phyloP scores from a whole-genome alignment of 2,329 filamentous ascomycete species.

The Fusarium dlaminii region DNA sequence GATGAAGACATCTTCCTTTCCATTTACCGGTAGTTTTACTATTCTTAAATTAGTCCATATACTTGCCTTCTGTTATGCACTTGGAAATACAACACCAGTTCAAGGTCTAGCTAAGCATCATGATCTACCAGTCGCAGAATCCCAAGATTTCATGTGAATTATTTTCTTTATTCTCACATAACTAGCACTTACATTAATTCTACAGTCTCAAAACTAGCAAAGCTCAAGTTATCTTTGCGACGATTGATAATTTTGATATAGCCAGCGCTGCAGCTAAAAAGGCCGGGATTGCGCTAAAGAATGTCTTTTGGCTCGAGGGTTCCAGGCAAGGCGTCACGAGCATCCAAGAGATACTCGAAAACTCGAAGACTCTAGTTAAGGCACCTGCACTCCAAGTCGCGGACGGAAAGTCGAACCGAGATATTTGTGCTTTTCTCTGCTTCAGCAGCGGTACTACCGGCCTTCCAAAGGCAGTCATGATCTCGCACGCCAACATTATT shows the following conservation, averaged over 20 bases:
- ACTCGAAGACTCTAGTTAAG: background rate
- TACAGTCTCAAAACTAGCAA: background rate
- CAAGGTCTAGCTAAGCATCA: background rate
- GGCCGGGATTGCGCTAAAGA: background rate
- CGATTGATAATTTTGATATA: background rate
- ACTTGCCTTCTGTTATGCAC: background rate
- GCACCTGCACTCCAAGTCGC: background rate
- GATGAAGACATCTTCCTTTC: background rate
- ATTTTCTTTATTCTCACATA: accelerated
- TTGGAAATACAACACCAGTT: accelerated
- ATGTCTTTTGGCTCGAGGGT: conserved; percentile 3
- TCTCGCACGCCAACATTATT: conserved; percentile 37
- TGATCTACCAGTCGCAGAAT: background rate
- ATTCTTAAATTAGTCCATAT: background rate
- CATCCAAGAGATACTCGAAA: background rate
- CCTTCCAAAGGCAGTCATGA: conserved; percentile 36
- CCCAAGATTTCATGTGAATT: background rate
- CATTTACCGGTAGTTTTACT: background rate
- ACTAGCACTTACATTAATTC: background rate
- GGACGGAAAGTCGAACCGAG: background rate
- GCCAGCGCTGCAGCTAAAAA: background rate
- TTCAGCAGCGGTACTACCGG: conserved; percentile 40
- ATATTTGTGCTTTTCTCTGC: conserved; percentile 27
- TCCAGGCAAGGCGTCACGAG: background rate
- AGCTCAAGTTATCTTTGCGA: conserved; percentile 12